phyloP scores from a whole-genome alignment of 495 filamentous ascomycete species.

The Sordaria brevicollis region DNA sequence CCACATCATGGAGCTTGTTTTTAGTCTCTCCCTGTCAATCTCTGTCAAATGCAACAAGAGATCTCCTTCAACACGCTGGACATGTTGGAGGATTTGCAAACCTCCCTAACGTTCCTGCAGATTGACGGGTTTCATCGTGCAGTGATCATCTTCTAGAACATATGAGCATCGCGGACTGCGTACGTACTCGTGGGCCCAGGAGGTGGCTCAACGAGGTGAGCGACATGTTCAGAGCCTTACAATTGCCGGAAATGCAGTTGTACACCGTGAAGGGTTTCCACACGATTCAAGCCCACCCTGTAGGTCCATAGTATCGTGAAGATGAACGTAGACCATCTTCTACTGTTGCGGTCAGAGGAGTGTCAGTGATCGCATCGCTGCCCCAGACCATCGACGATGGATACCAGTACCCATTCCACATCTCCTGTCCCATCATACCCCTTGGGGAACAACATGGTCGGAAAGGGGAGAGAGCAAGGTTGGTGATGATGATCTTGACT shows the following conservation, averaged over 20 bases:
- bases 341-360: neutral
- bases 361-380: neutral
- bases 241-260: neutral
- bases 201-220: neutral
- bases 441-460: neutral
- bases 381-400: neutral
- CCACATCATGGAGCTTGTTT: neutral
- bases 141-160: neutral
- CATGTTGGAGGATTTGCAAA: neutral
- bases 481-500: neutral
- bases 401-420: neutral
- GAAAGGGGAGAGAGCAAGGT: neutral
- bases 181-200: neutral
- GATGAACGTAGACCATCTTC: neutral
- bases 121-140: neutral
- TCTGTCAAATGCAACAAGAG: neutral
- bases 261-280: neutral
- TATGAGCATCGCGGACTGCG: neutral
- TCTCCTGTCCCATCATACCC: neutral
- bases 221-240: neutral
- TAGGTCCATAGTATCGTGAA: neutral
- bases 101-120: neutral
- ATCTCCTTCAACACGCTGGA: neutral
- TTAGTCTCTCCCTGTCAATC: neutral
- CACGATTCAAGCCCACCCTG: neutral